phyloP scores from a whole-genome alignment of 2,329 filamentous ascomycete species.

The Stromatinia cepivora region DNA sequence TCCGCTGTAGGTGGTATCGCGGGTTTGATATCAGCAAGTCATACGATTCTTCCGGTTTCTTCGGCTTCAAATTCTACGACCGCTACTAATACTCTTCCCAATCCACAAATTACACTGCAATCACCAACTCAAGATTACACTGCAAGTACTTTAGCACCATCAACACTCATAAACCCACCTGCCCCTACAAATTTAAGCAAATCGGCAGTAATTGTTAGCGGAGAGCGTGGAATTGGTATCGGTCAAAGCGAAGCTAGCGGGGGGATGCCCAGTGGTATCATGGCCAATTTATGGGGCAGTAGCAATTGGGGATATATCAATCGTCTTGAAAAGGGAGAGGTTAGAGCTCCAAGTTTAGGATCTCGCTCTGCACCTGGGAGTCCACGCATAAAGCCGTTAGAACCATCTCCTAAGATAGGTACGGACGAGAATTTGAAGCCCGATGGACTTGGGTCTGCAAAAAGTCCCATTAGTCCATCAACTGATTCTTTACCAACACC shows the following conservation, averaged over 20 bases:
- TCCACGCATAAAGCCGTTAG: slow-evolving; percentile 34
- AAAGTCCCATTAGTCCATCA: slow-evolving; percentile 31
- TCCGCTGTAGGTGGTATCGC: slow-evolving; percentile 67
- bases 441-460: slow-evolving; percentile 29
- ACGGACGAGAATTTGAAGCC: slow-evolving; percentile 38
- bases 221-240: slow-evolving; percentile 68
- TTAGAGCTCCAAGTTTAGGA: slow-evolving; percentile 36
- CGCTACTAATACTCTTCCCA: slow-evolving; percentile 38
- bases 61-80: slow-evolving; percentile 42
- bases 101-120: slow-evolving; percentile 42
- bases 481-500: slow-evolving; percentile 31
- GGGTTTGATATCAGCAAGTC: slow-evolving; percentile 80
- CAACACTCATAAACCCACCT: slow-evolving; percentile 80
- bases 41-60: slow-evolving; percentile 71
- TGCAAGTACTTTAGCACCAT: slow-evolving; percentile 71
- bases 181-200: slow-evolving; percentile 84
- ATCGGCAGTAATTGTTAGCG: slow-evolving; percentile 76
- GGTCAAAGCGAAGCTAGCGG: slow-evolving; percentile 63
- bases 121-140: slow-evolving; percentile 46
- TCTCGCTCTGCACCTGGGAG: slow-evolving; percentile 34
- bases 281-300: slow-evolving; percentile 94
- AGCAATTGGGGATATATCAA: slow-evolving; percentile 76
- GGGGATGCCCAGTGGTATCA: slow-evolving; percentile 76
- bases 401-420: slow-evolving; percentile 34
- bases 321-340: slow-evolving; percentile 56